Evolutionary conservation across 1,139 yeast genomes (phyloP), one percentile per base, ranked within the genome.

Genomic region (Blastobotrys persicus): DNA sequence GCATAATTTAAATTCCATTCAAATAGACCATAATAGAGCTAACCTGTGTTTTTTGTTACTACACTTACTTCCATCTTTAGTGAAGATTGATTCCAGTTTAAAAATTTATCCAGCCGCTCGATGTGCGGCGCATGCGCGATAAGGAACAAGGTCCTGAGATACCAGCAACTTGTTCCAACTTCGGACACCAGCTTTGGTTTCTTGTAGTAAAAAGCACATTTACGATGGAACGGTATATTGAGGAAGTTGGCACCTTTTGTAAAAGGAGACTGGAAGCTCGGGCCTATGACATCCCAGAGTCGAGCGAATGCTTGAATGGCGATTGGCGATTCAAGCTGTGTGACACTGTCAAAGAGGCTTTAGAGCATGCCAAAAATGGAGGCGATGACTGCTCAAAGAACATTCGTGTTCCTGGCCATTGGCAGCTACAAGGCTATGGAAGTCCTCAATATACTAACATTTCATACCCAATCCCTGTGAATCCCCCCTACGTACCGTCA

Each of bases 371-470:
- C 5, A 40, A 31, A 31, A 13, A 11, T 12, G 28, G 28, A 4
- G 19, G n/a, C 4, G 12, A 13, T 7, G 18, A 18, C 3, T 19
- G 19, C 3, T 37, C 4, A 9, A 12, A 19, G n/a, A 33, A 20
- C 5, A 55, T 68, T 17, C 31, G 46, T 1, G 72, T 68, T 14
- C 72, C 72, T 1, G 69, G 71, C 6, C 65, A 65, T 50, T 68
- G 71, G 70, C 71, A 68, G 54, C 54, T 67, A 19, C 69, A 66
- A 51, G 71, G 70, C 4, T 62, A 53, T 47, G 71, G 71, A 2
- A 53, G 49, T 2, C 72, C 72, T 5, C 67, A 61, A 18, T 68
- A 68, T 47, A 68, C 72, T 9, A 68, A 68, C 49, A 58, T 58
- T 14, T 59, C 58, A 16, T 67, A 56, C 46, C 70, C 71, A 12